Evolutionary conservation across 2,329 filamentous ascomycete genomes (phyloP).

Genomic region (Aciculosporium take): DNA sequence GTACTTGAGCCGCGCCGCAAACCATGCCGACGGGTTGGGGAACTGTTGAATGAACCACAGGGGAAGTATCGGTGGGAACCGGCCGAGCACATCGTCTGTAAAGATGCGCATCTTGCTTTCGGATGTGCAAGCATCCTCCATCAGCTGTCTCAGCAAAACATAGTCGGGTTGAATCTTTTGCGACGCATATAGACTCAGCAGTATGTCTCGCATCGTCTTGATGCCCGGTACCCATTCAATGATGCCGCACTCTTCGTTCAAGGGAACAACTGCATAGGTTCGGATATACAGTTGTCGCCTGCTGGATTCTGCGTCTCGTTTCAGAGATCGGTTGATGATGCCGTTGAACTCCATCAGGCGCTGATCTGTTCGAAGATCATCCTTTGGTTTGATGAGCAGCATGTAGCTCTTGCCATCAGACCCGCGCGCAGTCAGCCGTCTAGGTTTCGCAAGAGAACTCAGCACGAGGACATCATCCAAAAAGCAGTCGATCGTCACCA

Average conservation of each 20-base stretch:
- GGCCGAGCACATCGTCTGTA: conserved; percentile 45
- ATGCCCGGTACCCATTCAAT: conserved; percentile 98
- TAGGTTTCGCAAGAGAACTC: conserved; percentile 80
- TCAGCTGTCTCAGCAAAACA: conserved; percentile 44
- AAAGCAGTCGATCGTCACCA: conserved; percentile 70
- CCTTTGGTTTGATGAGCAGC: conserved; percentile 92
- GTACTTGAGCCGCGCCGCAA: conserved; percentile 74
- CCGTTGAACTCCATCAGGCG: conserved; percentile 98
- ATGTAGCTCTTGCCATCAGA: conserved; percentile 82
- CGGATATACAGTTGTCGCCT: conserved; percentile 87
- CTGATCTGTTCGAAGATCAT: conserved; percentile 93
- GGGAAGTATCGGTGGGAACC: conserved; percentile 72
- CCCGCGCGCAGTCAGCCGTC: conserved; percentile 75
- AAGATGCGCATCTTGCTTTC: conserved; percentile 55
- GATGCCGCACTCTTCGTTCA: conserved; percentile 94
- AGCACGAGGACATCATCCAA: conserved; percentile 80
- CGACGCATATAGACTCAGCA: conserved; percentile 63
- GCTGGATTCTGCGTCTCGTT: conserved; percentile 80
- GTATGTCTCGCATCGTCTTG: conserved; percentile 82
- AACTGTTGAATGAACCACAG: conserved; percentile 96
- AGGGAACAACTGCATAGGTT: conserved; percentile 88
- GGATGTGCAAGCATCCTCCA: conserved; percentile 47
- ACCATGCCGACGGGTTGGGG: conserved; percentile 85
- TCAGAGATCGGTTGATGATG: conserved; percentile 91
- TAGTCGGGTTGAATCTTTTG: conserved; percentile 61